Percentiles rank a stretch among this genome's conserved stretches.
These are phyloP conservation scores for Clarireedia hainanense DNA, from an alignment of 2,329 filamentous ascomycete species.

Conservation along the genomic window DNA sequence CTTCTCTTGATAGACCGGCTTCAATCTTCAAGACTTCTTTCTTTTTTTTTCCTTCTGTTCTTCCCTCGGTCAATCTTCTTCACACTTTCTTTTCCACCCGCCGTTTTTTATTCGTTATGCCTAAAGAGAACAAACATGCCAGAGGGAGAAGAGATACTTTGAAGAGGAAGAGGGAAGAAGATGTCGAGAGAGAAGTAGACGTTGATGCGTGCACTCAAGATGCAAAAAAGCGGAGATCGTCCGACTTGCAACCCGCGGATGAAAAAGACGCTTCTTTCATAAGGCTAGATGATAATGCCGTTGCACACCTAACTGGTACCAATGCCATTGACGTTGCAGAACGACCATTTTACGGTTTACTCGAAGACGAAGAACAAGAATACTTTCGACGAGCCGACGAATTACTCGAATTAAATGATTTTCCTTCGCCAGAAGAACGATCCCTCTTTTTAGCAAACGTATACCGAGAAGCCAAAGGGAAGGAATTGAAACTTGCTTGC, in stretches of 20 bases:
- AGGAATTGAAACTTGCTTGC: slow-evolving; percentile 92
- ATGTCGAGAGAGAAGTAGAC: slow-evolving; percentile 32
- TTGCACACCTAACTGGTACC: slow-evolving; percentile 7
- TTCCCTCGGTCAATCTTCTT: neutral
- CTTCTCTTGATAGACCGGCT: neutral
- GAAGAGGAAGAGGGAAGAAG: slow-evolving; percentile 38
- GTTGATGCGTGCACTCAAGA: slow-evolving; percentile 30
- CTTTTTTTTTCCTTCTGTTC: neutral
- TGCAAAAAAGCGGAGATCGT: slow-evolving; percentile 29
- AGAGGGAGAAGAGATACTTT: slow-evolving; percentile 45
- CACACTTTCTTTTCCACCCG: neutral
- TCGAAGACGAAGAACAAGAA: slow-evolving; percentile 88
- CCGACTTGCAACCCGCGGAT: neutral
- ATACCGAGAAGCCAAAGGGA: slow-evolving; percentile 77
- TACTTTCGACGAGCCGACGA: slow-evolving; percentile 90
- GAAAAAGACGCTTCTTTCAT: slow-evolving; percentile 10
- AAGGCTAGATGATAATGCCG: slow-evolving; percentile 12
- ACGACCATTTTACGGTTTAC: slow-evolving; percentile 73
- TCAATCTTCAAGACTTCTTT: neutral
- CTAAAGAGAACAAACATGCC: slow-evolving; percentile 50
- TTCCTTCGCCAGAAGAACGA: slow-evolving; percentile 66
- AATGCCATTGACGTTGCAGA: slow-evolving; percentile 20
- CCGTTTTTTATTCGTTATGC: slow-evolving; percentile 37
- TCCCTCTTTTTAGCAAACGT: slow-evolving; percentile 70
- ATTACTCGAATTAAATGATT: slow-evolving; percentile 83